Percentiles rank a stretch among this genome's conserved stretches.
Conservation (phyloP, 192 early-diverging fungal genomes). For the Rhizophagus clarus region DNA sequence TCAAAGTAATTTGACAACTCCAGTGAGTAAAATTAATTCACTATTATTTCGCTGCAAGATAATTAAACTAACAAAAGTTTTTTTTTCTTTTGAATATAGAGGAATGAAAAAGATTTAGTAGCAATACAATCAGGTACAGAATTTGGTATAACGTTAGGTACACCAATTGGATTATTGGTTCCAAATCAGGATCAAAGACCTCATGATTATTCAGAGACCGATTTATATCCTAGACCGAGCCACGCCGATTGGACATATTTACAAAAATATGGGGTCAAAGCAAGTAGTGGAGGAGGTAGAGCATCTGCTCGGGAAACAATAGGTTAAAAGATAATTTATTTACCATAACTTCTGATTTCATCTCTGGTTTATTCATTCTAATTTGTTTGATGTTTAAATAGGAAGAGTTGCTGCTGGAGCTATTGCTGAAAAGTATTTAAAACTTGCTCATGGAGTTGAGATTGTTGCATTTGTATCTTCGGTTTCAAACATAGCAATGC, state of each 20-base stretch:
- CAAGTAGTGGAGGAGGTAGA: constrained; percentile 91
- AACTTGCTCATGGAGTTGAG: constrained; percentile 78
- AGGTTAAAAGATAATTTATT: constrained; percentile 44
- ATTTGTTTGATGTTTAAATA: constrained; percentile 31
- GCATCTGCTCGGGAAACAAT: constrained; percentile 96
- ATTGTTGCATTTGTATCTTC: constrained; percentile 94
- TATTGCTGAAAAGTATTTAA: constrained; percentile 97
- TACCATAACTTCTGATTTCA: background rate
- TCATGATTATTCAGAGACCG: constrained; percentile 94
- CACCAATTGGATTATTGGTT: constrained; percentile 91
- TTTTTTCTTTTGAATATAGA: constrained; percentile 41
- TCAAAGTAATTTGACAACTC: constrained; percentile 94
- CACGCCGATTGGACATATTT: constrained; percentile 99
- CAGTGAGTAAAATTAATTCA: constrained; percentile 55
- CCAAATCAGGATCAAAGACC: constrained; percentile 96
- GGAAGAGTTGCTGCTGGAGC: constrained; percentile 95
- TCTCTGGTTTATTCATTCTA: background rate
- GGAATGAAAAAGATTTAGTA: constrained; percentile 94
- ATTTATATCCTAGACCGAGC: constrained; percentile 92
- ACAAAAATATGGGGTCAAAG: constrained; percentile 95
- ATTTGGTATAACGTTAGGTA: constrained; percentile 89
- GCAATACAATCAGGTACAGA: constrained; percentile 93
- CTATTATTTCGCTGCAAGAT: too few species aligned
- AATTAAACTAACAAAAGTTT: background rate
- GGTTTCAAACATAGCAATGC: constrained; percentile 83